These are phyloP conservation scores for Phaeoacremonium minimum DNA, from an alignment of 2,329 filamentous ascomycete species.

Conservation along the genomic window DNA sequence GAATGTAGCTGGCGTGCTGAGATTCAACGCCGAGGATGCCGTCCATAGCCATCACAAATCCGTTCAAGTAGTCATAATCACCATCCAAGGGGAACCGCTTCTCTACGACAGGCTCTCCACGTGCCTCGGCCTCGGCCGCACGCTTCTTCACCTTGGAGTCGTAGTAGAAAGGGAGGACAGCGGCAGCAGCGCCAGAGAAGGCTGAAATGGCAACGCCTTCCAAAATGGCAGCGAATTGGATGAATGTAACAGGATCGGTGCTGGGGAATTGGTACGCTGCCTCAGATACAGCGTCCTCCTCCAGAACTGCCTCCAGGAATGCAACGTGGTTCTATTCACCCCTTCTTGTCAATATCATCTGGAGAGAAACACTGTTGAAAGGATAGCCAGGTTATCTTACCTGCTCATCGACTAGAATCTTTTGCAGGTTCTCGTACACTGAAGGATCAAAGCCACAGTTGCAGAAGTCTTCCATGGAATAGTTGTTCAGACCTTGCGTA, in stretches of 20 bases:
- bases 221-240: constrained; percentile 46
- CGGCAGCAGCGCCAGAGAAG: constrained; percentile 58
- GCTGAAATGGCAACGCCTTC: constrained; percentile 55
- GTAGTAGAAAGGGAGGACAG: constrained; percentile 50
- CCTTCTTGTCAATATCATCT: neutral
- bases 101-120: too few species aligned
- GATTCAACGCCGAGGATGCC: constrained; percentile 62
- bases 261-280: constrained; percentile 54
- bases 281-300: constrained; percentile 45
- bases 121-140: too few species aligned
- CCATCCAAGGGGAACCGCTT: too few species aligned
- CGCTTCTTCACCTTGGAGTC: too few species aligned
- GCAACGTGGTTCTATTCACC: constrained; percentile 43
- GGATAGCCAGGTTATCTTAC: neutral
- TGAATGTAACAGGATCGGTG: constrained; percentile 42
- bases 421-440: constrained; percentile 55
- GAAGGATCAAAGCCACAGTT: constrained; percentile 6
- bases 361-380: neutral
- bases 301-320: constrained; percentile 45
- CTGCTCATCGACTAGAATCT: constrained; percentile 51
- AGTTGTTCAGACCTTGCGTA: constrained; percentile 52
- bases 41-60: constrained; percentile 56
- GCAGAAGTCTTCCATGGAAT: constrained; percentile 24
- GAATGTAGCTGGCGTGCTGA: constrained; percentile 59
- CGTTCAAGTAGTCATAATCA: too few species aligned